Evolutionary conservation across 352 stramenopile genomes (phyloP).

Genomic region (Paralagenidium karlingii): DNA sequence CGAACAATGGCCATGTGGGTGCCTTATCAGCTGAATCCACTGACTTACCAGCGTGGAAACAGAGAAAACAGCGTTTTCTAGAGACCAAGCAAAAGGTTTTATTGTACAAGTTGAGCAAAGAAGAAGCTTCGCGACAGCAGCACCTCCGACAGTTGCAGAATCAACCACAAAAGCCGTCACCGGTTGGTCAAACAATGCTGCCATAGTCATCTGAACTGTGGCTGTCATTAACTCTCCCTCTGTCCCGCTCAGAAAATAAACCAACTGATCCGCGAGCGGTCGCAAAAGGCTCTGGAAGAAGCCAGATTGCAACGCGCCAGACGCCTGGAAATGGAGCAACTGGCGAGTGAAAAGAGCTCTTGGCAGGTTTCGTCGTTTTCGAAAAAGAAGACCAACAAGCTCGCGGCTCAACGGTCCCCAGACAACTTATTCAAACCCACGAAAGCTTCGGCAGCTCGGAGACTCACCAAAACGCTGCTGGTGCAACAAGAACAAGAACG

Average conservation of each 20-base stretch:
- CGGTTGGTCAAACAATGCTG: slow-evolving; percentile 3
- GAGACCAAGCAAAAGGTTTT: slow-evolving; percentile 68
- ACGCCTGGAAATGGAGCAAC: background rate
- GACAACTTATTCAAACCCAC: slow-evolving; percentile 25
- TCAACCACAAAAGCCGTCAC: slow-evolving; percentile 3
- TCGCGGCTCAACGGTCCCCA: slow-evolving; percentile 1
- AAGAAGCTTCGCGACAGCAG: slow-evolving; percentile 32
- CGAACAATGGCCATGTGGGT: background rate
- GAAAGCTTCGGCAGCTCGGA: slow-evolving; percentile 32
- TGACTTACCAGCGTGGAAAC: background rate
- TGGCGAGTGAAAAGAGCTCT: slow-evolving; percentile 1
- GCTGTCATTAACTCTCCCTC: background rate
- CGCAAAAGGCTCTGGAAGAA: slow-evolving; percentile 2
- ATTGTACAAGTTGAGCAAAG: slow-evolving; percentile 64
- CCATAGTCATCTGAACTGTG: slow-evolving; percentile 4
- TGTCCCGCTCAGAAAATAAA: background rate
- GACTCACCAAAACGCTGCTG: slow-evolving; percentile 31
- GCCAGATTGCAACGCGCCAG: background rate
- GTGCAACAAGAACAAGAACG: slow-evolving; percentile 17
- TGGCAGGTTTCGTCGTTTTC: background rate
- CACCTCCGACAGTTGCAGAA: too few relatives aligned
- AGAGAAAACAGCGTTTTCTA: slow-evolving; percentile 41
- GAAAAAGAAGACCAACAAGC: background rate
- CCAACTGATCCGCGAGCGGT: background rate
- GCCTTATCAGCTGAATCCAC: background rate